Base-by-base conservation (phyloP, 2,329 filamentous ascomycete genomes). In the Samsoniella hepiali region DNA sequence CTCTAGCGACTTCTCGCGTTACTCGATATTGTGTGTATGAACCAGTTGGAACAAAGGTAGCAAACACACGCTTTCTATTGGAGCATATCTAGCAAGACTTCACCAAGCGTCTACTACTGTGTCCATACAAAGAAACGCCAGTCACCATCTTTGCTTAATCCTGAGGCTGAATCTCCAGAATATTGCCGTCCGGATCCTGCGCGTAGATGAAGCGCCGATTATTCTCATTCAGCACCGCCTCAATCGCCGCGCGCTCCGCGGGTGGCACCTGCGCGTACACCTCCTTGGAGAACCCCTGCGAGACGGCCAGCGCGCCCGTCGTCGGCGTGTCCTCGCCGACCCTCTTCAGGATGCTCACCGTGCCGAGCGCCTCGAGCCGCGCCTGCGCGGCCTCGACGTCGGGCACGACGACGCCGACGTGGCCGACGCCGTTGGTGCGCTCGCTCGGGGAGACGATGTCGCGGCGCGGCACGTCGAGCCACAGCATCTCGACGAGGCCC, bases 381-480 rank as follows among this genome's bases (percentile, higher is more conserved):
- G 50, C 49, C 67, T 75, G 71, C 1, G 71, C 68, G 7, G 68
- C 69, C 22, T 65, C 49, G 5, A 75, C 64, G 62, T 75, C 72
- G 1, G 72, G 73, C 10, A 77, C 75, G 13, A 77, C 68, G 22
- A 77, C 68, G 3, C 75, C 75, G 15, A 77, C 65, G 65, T 77
- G 73, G 15, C 70, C 69, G 53, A 76, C 73, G 2, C 72, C 74
- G 66, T 72, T 75, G 8, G 70, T 66, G 9, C 47, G 64, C 40
- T 68, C 59, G 3, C 65, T 70, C 6, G 67, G 68, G 3, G 69
- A 65, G 13, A 66, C 49, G 11, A 71, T 56, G 17, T 64, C 63
- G 17, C 67, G 65, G 32, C 66, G 65, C 1, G 66, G 65, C 29
- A 69, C 66, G 38, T 68, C 66, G 50, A 72, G 63, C 49, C 69